These are phyloP conservation scores for Thuidium tamariscinum DNA, from an alignment of 225 moss, liverwort and hornwort species.

Conservation along the genomic window DNA sequence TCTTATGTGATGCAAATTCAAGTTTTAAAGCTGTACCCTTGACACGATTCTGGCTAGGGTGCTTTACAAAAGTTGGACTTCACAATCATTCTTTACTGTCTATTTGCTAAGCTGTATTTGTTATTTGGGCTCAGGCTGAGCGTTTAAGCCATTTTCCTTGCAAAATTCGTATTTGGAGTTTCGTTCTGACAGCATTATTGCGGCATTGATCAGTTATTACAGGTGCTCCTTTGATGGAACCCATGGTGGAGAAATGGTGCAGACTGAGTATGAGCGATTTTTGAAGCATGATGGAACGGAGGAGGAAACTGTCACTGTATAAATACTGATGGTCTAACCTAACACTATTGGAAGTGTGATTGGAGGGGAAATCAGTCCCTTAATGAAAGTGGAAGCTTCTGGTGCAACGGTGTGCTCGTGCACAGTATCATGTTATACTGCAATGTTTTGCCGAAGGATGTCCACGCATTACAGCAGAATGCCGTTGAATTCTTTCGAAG, in stretches of 20 bases:
- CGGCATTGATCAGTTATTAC: slow-evolving; percentile 61
- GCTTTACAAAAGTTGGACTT: background rate
- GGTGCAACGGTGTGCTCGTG: background rate
- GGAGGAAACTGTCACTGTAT: slow-evolving; percentile 37
- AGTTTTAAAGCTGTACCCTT: background rate
- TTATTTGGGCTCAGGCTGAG: background rate
- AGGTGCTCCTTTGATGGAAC: slow-evolving; percentile 78
- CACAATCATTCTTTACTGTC: background rate
- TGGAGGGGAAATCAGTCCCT: background rate
- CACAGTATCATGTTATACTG: background rate
- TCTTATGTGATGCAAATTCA: background rate
- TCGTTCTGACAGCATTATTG: background rate
- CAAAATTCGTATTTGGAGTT: background rate
- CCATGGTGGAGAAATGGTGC: slow-evolving; percentile 84
- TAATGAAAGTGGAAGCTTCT: background rate
- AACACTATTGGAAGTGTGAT: background rate
- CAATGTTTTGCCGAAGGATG: slow-evolving; percentile 1
- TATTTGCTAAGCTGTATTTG: background rate
- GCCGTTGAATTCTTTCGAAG: background rate
- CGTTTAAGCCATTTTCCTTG: background rate
- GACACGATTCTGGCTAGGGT: background rate
- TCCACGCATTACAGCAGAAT: background rate
- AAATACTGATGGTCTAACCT: background rate
- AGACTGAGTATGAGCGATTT: slow-evolving; percentile 75
- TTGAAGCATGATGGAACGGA: slow-evolving; percentile 64